phyloP scores from a whole-genome alignment of 2,329 filamentous ascomycete genomes.

The Penicillium sp. region DNA sequence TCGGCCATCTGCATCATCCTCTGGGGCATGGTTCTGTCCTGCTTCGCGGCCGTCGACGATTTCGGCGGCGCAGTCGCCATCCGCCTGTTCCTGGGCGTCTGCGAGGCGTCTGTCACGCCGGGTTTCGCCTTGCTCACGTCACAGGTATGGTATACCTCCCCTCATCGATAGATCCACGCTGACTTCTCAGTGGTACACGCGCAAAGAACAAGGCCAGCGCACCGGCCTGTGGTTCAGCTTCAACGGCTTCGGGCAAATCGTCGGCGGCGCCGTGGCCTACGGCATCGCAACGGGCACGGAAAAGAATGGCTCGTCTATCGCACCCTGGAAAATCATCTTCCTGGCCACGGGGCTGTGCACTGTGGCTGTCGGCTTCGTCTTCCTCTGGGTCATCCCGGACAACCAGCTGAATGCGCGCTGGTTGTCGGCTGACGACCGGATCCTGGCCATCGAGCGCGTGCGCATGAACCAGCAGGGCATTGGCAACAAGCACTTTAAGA shows the following conservation, averaged over 20 bases:
- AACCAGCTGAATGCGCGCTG: constrained; percentile 59
- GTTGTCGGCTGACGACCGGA: constrained; percentile 63
- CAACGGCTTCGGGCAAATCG: constrained; percentile 61
- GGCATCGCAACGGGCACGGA: constrained; percentile 57
- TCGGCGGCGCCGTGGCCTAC: constrained; percentile 61
- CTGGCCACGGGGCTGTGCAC: constrained; percentile 53
- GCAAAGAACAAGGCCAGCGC: constrained; percentile 61
- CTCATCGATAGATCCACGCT: too few species aligned
- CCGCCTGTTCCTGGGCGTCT: constrained; percentile 64
- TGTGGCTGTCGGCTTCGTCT: constrained; percentile 44
- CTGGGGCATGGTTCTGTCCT: constrained; percentile 59
- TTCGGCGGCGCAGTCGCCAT: constrained; percentile 61
- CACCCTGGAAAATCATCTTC: constrained; percentile 64
- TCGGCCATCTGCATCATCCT: constrained; percentile 61
- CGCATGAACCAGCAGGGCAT: constrained; percentile 72
- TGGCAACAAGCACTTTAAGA: constrained; percentile 65
- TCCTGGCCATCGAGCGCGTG: constrained; percentile 67
- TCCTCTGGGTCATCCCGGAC: constrained; percentile 54
- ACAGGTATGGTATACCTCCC: constrained; percentile 35
- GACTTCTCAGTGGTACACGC: constrained; percentile 62
- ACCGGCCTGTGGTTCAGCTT: constrained; percentile 67
- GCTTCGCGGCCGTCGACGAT: constrained; percentile 59
- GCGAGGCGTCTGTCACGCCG: constrained; percentile 65
- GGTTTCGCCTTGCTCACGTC: constrained; percentile 65
- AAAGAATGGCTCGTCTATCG: constrained; percentile 54